Percentiles rank a stretch among this genome's conserved stretches.
Evolutionary conservation across 176 grass and related monocot species (phyloP).

Genomic region (Ensete glaucum): DNA sequence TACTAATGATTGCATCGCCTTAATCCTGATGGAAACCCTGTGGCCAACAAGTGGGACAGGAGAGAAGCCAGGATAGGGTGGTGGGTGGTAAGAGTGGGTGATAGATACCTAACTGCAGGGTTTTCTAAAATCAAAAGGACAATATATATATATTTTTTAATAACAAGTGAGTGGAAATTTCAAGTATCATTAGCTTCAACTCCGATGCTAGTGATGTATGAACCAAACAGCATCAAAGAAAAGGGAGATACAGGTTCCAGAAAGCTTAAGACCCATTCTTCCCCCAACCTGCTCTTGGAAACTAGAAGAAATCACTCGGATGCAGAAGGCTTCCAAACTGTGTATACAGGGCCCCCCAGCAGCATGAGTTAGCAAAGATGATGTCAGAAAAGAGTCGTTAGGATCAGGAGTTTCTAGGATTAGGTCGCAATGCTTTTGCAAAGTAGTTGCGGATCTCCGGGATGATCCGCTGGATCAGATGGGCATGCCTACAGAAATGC

Average conservation of each 20-base stretch:
- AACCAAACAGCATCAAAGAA: background rate
- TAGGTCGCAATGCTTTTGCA: slow-evolving; percentile 56
- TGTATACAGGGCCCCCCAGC: slow-evolving; percentile 58
- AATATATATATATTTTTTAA: too few species aligned
- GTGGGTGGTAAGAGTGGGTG: too few species aligned
- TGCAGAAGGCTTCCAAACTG: slow-evolving; percentile 37
- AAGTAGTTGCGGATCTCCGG: slow-evolving; percentile 85
- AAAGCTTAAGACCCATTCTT: background rate
- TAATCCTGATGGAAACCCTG: too few species aligned
- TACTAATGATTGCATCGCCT: too few species aligned
- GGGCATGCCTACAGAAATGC: slow-evolving; percentile 41
- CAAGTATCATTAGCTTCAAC: background rate
- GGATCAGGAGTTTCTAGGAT: slow-evolving; percentile 23
- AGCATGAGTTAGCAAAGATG: slow-evolving; percentile 40
- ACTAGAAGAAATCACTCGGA: background rate
- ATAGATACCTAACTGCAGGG: too few species aligned
- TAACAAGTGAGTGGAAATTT: background rate
- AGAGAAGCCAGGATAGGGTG: too few species aligned
- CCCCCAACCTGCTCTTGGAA: background rate
- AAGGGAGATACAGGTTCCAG: background rate
- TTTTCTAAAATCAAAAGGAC: too few species aligned
- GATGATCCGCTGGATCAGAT: slow-evolving; percentile 77
- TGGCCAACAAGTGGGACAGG: too few species aligned
- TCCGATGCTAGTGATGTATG: background rate
- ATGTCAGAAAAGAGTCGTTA: slow-evolving; percentile 42